Base-by-base conservation (phyloP, 805 yeast genomes). In the Yamadazyma laniorum region DNA sequence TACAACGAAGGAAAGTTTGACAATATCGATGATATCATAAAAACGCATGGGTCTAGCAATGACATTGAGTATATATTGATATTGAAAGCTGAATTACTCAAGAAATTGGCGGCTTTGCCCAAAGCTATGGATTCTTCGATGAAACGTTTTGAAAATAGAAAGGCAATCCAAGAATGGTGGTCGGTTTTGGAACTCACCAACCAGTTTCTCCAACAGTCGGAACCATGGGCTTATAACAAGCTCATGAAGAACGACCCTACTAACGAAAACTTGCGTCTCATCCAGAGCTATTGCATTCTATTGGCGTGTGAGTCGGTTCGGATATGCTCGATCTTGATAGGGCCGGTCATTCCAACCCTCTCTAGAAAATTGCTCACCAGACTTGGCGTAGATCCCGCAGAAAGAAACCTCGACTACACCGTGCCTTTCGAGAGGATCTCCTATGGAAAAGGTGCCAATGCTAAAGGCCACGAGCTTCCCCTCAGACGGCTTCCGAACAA, bases 331-430 rank as follows among this genome's bases (percentile, higher is more conserved):
- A 79, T 91, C 6, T 53, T 85, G 25, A 66, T 84, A 22, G 80
- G 74, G 42, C 87, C 96, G 2, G 69, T 91, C 18, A 78, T 85
- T 28, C 97, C 98, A 0, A 63, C 63, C 3, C 65, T 88, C 35
- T 59, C 95, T 0, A 44, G 52, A 0, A 59, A 63, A 8, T 63
- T 87, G 4, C 64, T 91, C 13, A 82, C 83, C 52, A 65, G 86
- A 38, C 56, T 91, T 36, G 75, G 70, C 9, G 95, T 88, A 2
- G 52, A 51, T 5, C 31, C 45, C 1, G 54, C 50, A 0, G 65
- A 63, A 13, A 63, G 91, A 30, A 53, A 63, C 1, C 28, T 70
- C 5, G 63, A 66, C 3, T 71, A 47, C 50, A 77, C 85, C 1
- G 44, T 38, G 8, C 57, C 79, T 18, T 90, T 87, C 0, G 60